Evolutionary conservation across 148 eudicot species (phyloP), one percentile per base, ranked within the genome.

Genomic region (Rhododendron williamsianum): DNA sequence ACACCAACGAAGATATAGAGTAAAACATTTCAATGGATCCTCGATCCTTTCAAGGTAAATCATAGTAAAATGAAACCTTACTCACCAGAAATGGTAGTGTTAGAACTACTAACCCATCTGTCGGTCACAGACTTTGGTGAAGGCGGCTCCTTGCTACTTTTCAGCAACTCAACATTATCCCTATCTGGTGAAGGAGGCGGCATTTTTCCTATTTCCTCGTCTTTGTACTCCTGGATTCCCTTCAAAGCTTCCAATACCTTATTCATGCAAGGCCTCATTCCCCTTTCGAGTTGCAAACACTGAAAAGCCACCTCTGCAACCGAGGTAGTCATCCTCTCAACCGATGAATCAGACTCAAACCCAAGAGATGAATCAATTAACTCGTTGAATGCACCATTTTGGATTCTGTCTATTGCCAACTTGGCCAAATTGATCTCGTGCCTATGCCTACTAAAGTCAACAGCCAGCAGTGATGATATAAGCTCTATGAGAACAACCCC

Each of bases 401-500:
- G 36, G 36, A 35, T 35, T 74, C 81, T 85, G 76, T 79, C 89
- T 85, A 90, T 86, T 41, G 92, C 92, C 13, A 80, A 35, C 13
- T 33, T 35, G 38, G 82, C 65, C 82, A 80, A 80, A 21, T 80
- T 80, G 21, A 80, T 33, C 82, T 80, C 82, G 0, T 54, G 67
- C 67, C 45, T 16, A 35, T 80, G 67, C 82, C 82, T 30, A 7
- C 4, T 19, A 35, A 35, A 35, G 52, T 93, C 95, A 6, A 92
- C 90, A 0, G 94, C 93, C 4, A 87, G 90, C 82, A 90, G 46
- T 3, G 95, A 93, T 23, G 95, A 93, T 33, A 93, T 82, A 9
- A 93, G 92, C 90, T 93, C 93, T 63, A 91, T 81, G 13, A 93
- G 89, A 7, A 93, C 92, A n/a, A 93, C 93, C 30, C 93, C 95